These are phyloP conservation scores for Quillaja saponaria DNA, from an alignment of 306 rosid genomes.

Conservation along the genomic window DNA sequence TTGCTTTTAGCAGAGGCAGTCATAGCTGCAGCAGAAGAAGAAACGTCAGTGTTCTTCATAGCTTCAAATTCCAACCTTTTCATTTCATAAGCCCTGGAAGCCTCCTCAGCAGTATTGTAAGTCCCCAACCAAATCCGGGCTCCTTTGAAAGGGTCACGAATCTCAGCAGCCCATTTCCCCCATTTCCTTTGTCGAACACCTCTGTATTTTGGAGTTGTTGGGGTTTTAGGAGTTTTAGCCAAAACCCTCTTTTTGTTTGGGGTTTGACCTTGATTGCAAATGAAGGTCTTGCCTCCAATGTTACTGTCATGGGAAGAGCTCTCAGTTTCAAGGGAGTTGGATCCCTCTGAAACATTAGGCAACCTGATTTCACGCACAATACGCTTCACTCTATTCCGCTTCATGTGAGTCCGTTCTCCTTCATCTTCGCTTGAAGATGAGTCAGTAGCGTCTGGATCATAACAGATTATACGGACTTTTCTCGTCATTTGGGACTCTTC, in stretches of 20 bases:
- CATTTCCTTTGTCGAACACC: constrained; percentile 84
- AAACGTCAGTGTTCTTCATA: constrained; percentile 23
- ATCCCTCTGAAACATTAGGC: constrained; percentile 11
- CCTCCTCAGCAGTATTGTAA: constrained; percentile 71
- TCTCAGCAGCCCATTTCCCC: constrained; percentile 96
- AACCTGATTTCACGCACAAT: constrained; percentile 38
- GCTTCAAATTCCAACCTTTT: constrained; percentile 53
- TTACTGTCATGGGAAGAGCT: constrained; percentile 42
- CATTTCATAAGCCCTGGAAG: constrained; percentile 60
- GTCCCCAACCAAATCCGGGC: constrained; percentile 80
- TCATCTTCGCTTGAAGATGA: constrained; percentile 77
- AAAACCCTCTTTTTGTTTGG: constrained; percentile 33
- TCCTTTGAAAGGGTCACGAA: constrained; percentile 68
- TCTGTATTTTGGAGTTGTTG: constrained; percentile 45
- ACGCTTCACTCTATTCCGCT: constrained; percentile 25
- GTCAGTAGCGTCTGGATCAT: constrained; percentile 77
- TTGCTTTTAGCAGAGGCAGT: constrained; percentile 25
- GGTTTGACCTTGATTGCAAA: not conserved
- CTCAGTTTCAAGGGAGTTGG: constrained; percentile 28
- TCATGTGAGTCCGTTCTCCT: not conserved
- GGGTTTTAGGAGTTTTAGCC: constrained; percentile 25
- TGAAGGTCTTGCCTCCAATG: constrained; percentile 27
- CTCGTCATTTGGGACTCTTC: constrained; percentile 34
- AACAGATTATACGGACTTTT: constrained; percentile 54
- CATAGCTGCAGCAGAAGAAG: constrained; percentile 3